Conservation (phyloP, 176 grass and related monocot species). For the Melocanna baccifera region DNA sequence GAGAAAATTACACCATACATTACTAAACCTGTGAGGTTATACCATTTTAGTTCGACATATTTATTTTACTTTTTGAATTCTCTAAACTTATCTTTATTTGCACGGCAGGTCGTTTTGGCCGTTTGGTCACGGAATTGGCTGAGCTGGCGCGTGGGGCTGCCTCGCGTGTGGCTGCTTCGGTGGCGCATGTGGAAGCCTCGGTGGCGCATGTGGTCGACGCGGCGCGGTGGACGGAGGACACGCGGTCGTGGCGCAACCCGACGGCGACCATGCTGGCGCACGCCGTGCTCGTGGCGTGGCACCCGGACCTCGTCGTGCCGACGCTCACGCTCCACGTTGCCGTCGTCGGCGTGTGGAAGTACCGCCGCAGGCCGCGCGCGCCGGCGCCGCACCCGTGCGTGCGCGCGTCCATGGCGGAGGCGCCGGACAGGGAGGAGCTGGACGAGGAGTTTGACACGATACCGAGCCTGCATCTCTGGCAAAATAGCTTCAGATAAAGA, state of each 20-base stretch:
- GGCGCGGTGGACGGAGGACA: slow-evolving; percentile 64
- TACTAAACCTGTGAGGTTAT: no score
- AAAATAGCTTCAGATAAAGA: no score
- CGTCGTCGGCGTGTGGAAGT: slow-evolving; percentile 56
- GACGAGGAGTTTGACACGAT: slow-evolving; percentile 90
- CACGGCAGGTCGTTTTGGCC: no score
- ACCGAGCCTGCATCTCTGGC: slow-evolving; percentile 35
- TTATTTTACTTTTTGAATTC: no score
- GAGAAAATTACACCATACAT: no score
- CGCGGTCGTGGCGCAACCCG: slow-evolving; percentile 70
- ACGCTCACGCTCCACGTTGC: slow-evolving; percentile 56
- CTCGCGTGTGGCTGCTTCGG: no score
- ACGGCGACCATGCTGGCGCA: slow-evolving; percentile 62
- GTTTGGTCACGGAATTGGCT: no score
- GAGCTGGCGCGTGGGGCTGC: no score
- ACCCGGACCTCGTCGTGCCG: slow-evolving; percentile 74
- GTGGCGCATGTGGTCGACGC: slow-evolving; percentile 37
- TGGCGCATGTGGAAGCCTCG: no score
- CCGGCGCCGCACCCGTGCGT: slow-evolving; percentile 61
- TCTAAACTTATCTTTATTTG: no score
- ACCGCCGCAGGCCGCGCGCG: slow-evolving; percentile 40
- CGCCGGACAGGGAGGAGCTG: slow-evolving; percentile 68
- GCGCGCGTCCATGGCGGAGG: slow-evolving; percentile 68
- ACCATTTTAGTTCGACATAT: no score
- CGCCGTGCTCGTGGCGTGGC: slow-evolving; percentile 77